phyloP scores from a whole-genome alignment of 2,329 filamentous ascomycete species.

The Exophiala sp. region DNA sequence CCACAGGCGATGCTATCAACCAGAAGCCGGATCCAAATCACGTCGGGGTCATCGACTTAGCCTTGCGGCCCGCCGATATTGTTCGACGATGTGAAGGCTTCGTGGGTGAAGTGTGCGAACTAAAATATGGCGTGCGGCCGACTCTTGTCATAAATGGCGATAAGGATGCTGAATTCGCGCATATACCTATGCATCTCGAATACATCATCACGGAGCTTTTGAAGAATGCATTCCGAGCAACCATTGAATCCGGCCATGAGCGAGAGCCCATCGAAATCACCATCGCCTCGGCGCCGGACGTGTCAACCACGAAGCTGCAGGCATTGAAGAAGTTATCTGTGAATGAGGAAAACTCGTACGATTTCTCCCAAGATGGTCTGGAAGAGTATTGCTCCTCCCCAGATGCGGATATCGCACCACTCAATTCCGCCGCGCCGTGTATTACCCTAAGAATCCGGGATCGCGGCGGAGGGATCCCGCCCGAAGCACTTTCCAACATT shows the following conservation, averaged over 20 bases:
- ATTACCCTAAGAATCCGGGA: conserved; percentile 95
- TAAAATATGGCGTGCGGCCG: conserved; percentile 87
- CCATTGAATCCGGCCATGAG: conserved; percentile 74
- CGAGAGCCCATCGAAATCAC: conserved; percentile 83
- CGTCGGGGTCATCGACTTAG: conserved; percentile 93
- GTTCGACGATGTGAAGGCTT: conserved; percentile 81
- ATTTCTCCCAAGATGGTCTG: conserved; percentile 27
- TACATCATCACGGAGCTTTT: conserved; percentile 95
- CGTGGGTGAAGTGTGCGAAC: conserved; percentile 92
- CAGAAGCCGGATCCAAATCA: conserved; percentile 51
- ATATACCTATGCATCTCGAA: conserved; percentile 91
- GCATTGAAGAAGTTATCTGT: conserved; percentile 25
- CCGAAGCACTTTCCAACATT: conserved; percentile 75
- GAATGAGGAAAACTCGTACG: conserved; percentile 22
- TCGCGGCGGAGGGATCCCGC: conserved; percentile 85
- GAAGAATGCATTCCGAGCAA: conserved; percentile 94
- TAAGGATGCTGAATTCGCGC: conserved; percentile 80
- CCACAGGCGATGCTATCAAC: conserved; percentile 61
- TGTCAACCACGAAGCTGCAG: conserved; percentile 33
- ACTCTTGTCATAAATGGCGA: conserved; percentile 76
- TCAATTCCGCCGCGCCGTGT: conserved; percentile 58
- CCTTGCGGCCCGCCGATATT: conserved; percentile 71
- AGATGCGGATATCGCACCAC: conserved; percentile 21
- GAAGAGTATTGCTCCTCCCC: conserved; percentile 25
- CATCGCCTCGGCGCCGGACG: conserved; percentile 65